A percentile compares a stretch with the other conserved stretches of the same genome.
Evolutionary conservation across 2,329 filamentous ascomycete genomes (phyloP).

Genomic region (Aotearoamyces nothofagi): DNA sequence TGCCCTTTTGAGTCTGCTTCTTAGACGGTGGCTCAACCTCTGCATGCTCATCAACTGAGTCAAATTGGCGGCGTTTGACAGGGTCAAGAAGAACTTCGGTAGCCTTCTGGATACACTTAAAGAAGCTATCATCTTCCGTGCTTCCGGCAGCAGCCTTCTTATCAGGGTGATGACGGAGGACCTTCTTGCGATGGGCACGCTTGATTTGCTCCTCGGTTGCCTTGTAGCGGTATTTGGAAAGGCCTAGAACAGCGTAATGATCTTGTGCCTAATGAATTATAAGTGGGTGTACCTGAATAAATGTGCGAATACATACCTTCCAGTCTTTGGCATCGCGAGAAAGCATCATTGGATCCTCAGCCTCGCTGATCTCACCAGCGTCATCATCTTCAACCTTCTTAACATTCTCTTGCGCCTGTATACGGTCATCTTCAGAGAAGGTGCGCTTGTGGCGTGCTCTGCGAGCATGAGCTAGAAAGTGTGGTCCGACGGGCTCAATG

Average conservation of each 20-base stretch:
- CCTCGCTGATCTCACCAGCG: slow-evolving; percentile 80
- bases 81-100: slow-evolving; percentile 89
- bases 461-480: slow-evolving; percentile 94
- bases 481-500: slow-evolving; percentile 90
- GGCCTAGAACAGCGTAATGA: slow-evolving; percentile 90
- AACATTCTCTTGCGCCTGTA: slow-evolving; percentile 86
- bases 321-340: slow-evolving; percentile 95
- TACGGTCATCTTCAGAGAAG: slow-evolving; percentile 95
- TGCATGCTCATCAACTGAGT: slow-evolving; percentile 88
- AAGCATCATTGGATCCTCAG: slow-evolving; percentile 85
- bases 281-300: slow-evolving; percentile 4
- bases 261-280: slow-evolving; percentile 57
- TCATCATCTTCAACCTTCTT: slow-evolving; percentile 93
- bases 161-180: slow-evolving; percentile 95
- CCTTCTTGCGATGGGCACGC: slow-evolving; percentile 98
- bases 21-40: slow-evolving; percentile 86
- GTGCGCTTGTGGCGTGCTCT: slow-evolving; percentile 93
- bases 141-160: slow-evolving; percentile 90
- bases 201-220: slow-evolving; percentile 98
- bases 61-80: slow-evolving; percentile 82
- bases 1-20: slow-evolving; percentile 73
- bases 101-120: slow-evolving; percentile 99
- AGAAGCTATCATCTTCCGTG: slow-evolving; percentile 91
- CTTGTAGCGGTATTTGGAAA: slow-evolving; percentile 82
- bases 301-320: slow-evolving; percentile 51